Evolutionary conservation across 495 filamentous ascomycete species (phyloP), one percentile per base, ranked within the genome.

Genomic region (Glutinoglossum americanum): DNA sequence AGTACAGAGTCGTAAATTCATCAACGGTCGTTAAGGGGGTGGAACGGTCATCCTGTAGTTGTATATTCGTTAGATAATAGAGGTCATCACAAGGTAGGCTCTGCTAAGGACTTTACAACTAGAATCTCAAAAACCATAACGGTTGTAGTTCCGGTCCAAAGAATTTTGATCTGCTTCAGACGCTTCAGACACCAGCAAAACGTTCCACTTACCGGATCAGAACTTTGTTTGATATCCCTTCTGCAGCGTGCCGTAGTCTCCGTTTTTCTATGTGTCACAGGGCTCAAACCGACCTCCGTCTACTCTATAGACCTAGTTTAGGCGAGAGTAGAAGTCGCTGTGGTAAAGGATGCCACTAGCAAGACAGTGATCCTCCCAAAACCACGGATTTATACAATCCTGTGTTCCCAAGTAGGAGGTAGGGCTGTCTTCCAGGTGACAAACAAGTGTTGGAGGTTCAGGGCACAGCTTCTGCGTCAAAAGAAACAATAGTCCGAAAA

Each of bases 191-290:
- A 27, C 49, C 49, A 53, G 23, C 49, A 53, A 53, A 53, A 28
- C 49, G 23, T 53, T 11, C 49, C 28, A 53, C 49, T 27, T 53
- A 53, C 49, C 26, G 49, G 49, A 27, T 53, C 49, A 17, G 49
- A 53, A n/a, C 28, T 53, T 53, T 53, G 49, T 53, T 53, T 53
- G 49, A 53, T 53, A 27, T 30, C 28, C 49, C 49, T 19, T 53
- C 8, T 53, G 49, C 49, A 53, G 49, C 49, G 49, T 28, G 49
- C 49, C 49, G 49, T 30, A n/a, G 25, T 11, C 28, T 53, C 49
- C 28, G 49, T 53, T 10, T 32, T 53, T 41, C 30, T 27, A 11
- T 27, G 49, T 53, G 47, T 49, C 47, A 49, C 49, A 53, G 25
- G 28, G 26, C 28, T 53, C 49, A 53, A 27, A 32, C 49, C 7